Percentiles rank a stretch among this genome's conserved stretches.
Evolutionary conservation across 192 early-diverging fungal species (phyloP).

Genomic region (Obelidium mucronatum): DNA sequence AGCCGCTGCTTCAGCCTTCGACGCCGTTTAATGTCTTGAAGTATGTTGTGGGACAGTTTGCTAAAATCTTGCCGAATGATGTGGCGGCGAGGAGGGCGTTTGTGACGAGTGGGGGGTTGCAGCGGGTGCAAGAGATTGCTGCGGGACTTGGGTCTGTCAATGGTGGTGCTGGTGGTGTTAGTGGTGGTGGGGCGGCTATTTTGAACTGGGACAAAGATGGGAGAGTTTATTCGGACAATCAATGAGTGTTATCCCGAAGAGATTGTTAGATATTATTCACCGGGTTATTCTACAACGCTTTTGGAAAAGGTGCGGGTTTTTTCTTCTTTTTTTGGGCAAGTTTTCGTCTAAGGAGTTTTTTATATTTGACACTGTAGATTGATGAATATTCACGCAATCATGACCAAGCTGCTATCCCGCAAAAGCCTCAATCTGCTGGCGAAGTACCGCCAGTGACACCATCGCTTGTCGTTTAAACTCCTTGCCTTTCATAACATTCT

Average conservation of each 20-base stretch:
- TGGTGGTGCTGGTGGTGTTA: conserved; percentile 17
- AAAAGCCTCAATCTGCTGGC: neutral
- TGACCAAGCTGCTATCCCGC: conserved; percentile 25
- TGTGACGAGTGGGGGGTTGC: conserved; percentile 60
- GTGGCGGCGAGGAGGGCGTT: conserved; percentile 60
- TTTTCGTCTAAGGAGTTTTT: no score
- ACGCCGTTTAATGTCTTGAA: conserved; percentile 65
- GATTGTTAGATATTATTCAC: conserved; percentile 68
- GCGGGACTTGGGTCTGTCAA: conserved; percentile 36
- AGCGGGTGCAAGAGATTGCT: conserved; percentile 64
- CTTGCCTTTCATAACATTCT: neutral
- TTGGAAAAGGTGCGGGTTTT: conserved; percentile 56
- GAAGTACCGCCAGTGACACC: neutral
- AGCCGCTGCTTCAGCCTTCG: conserved; percentile 55
- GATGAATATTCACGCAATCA: conserved; percentile 57
- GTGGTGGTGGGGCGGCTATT: conserved; percentile 2
- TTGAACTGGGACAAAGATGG: conserved; percentile 63
- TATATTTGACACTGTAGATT: conserved; percentile 45
- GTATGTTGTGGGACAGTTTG: conserved; percentile 65
- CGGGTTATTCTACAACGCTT: conserved; percentile 61
- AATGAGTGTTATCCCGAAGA: conserved; percentile 71
- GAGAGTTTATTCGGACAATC: conserved; percentile 60
- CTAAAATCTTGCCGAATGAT: conserved; percentile 66
- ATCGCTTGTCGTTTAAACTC: neutral
- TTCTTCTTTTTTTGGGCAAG: conserved; percentile 3